Evolutionary conservation across 192 early-diverging fungal genomes (phyloP).

Genomic region (Piromyces finnis): DNA sequence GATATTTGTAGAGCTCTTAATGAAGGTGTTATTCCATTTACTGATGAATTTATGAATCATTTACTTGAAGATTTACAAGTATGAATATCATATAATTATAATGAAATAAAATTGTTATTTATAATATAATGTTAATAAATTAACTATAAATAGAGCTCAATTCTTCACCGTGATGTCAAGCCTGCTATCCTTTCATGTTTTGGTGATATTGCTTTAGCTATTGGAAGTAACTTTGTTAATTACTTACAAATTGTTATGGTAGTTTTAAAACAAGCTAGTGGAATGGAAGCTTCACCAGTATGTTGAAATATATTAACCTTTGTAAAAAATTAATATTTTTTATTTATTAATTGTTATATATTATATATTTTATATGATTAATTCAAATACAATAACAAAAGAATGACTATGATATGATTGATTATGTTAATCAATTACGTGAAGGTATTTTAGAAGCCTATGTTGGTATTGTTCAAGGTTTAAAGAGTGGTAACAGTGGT

Average conservation of each 20-base stretch:
- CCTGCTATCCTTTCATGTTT: slow-evolving; percentile 87
- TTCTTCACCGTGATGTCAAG: slow-evolving; percentile 71
- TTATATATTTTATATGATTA: no score
- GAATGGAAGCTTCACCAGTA: not conserved
- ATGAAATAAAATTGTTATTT: no score
- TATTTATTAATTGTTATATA: no score
- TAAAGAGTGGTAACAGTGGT: slow-evolving; percentile 61
- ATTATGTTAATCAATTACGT: slow-evolving; percentile 69
- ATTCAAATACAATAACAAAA: not conserved
- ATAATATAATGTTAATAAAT: no score
- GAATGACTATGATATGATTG: slow-evolving; percentile 57
- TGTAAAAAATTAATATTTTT: no score
- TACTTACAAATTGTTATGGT: slow-evolving; percentile 71
- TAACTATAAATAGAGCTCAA: slow-evolving; percentile 23
- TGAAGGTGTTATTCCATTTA: slow-evolving; percentile 56
- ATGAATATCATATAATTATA: no score
- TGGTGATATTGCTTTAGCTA: slow-evolving; percentile 94
- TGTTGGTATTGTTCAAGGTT: slow-evolving; percentile 86
- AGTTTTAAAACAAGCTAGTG: slow-evolving; percentile 60
- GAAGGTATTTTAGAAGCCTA: slow-evolving; percentile 88
- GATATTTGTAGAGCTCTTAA: slow-evolving; percentile 85
- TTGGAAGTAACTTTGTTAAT: slow-evolving; percentile 58
- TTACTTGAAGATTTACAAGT: slow-evolving; percentile 61
- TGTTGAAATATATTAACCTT: not conserved
- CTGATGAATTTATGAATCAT: slow-evolving; percentile 67